phyloP scores from a whole-genome alignment of 805 yeast genomes.

The Spathaspora passalidarum region DNA sequence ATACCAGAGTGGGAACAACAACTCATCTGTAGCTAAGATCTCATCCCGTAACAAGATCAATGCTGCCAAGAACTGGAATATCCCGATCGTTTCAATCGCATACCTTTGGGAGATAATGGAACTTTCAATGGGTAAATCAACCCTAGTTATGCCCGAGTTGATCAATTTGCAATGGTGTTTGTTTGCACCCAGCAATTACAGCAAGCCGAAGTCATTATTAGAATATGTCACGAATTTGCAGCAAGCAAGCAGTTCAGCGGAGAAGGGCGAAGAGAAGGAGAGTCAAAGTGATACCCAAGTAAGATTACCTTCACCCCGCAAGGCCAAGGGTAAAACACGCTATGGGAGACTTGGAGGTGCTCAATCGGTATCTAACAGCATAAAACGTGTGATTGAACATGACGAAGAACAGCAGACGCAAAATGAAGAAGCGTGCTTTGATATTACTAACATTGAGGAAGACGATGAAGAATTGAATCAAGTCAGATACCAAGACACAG shows the following conservation, averaged over 20 bases:
- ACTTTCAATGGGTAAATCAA: constrained; percentile 18
- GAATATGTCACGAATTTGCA: constrained; percentile 9
- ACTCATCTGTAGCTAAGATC: constrained; percentile 28
- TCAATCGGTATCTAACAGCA: constrained; percentile 1
- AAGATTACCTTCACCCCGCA: constrained; percentile 52
- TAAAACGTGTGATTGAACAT: constrained; percentile 1
- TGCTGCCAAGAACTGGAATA: constrained; percentile 55
- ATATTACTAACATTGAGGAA: constrained; percentile 15
- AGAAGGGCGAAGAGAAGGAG: constrained; percentile 14
- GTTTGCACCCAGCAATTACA: constrained; percentile 38
- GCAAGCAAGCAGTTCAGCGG: constrained; percentile 3
- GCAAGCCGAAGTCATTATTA: constrained; percentile 10
- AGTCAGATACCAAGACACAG: constrained; percentile 21
- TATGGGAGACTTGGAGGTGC: constrained; percentile 33
- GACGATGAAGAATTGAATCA: constrained; percentile 20
- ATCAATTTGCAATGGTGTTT: constrained; percentile 54
- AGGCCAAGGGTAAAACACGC: constrained; percentile 37
- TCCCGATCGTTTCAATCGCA: constrained; percentile 57
- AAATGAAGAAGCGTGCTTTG: constrained; percentile 8
- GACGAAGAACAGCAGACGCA: constrained; percentile 5
- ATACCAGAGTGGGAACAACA: constrained; percentile 14
- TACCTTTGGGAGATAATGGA: constrained; percentile 53
- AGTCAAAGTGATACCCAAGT: constrained; percentile 1
- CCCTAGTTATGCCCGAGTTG: constrained; percentile 35
- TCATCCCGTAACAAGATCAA: constrained; percentile 52